A percentile compares a stretch with the other conserved stretches of the same genome.
Evolutionary conservation across 2,329 filamentous ascomycete species (phyloP).

Genomic region (Fusarium sp.): DNA sequence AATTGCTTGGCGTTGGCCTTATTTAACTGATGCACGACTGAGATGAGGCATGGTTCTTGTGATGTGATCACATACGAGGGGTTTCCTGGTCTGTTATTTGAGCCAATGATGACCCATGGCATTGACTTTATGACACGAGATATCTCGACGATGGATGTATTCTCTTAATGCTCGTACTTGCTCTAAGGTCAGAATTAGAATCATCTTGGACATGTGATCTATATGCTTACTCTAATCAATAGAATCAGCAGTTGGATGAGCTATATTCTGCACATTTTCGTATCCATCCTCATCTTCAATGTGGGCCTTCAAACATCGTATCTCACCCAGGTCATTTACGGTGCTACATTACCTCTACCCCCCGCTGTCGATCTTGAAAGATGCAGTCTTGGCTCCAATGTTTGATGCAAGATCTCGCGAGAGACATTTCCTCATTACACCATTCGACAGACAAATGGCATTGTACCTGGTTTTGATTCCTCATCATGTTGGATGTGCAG

Average conservation of each 20-base stretch:
- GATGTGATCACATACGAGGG: not conserved
- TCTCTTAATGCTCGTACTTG: not conserved
- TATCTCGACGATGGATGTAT: not conserved
- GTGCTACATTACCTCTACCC: not conserved
- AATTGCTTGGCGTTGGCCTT: not conserved
- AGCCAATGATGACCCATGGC: not conserved
- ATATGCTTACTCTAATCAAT: not conserved
- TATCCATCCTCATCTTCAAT: not conserved
- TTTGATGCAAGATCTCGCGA: constrained; percentile 1
- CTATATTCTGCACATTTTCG: not conserved
- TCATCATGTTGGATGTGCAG: not conserved
- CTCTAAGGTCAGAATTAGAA: not conserved
- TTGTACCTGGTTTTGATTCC: not conserved
- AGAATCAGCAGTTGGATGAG: not conserved
- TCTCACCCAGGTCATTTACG: not conserved
- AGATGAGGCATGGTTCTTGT: not conserved
- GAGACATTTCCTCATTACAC: not conserved
- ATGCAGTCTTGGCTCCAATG: not conserved
- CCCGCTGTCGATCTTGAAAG: not conserved
- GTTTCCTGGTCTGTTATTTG: not conserved
- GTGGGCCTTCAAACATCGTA: not conserved
- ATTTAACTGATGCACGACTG: not conserved
- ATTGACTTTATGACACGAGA: not conserved
- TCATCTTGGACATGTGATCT: not conserved
- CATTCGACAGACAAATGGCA: not conserved